Evolutionary conservation across 1,139 yeast species (phyloP).

Genomic region (Yamadazyma diddensiae): DNA sequence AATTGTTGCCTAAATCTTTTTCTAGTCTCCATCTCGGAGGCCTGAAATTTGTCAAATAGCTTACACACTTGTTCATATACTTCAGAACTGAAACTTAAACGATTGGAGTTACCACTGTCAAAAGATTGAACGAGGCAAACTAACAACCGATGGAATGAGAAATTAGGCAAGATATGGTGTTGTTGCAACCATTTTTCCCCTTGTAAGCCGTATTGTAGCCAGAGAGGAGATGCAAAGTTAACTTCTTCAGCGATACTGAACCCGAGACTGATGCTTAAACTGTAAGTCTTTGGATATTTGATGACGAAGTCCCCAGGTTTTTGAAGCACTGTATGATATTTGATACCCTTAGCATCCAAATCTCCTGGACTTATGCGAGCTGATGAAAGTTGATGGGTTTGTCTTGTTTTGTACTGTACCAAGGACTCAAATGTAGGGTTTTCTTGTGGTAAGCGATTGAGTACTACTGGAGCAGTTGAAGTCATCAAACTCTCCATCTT

Average conservation of each 20-base stretch:
- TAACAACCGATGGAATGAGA: slow-evolving; percentile 48
- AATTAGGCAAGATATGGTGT: slow-evolving; percentile 49
- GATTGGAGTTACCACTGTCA: slow-evolving; percentile 20
- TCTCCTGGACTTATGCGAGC: slow-evolving; percentile 46
- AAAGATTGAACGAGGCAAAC: slow-evolving; percentile 44
- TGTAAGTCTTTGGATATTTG: slow-evolving; percentile 54
- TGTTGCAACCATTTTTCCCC: slow-evolving; percentile 53
- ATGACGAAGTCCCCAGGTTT: slow-evolving; percentile 59
- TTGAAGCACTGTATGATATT: slow-evolving; percentile 46
- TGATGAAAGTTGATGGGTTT: not conserved
- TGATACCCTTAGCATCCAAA: slow-evolving; percentile 47
- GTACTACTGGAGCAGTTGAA: not conserved
- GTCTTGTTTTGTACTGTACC: not conserved
- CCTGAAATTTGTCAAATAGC: not conserved
- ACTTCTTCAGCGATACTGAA: slow-evolving; percentile 54
- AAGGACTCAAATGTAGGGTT: slow-evolving; percentile 1
- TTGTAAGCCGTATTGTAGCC: slow-evolving; percentile 50
- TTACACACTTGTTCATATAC: not conserved
- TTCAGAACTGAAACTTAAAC: slow-evolving; percentile 1
- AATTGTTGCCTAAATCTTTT: slow-evolving; percentile 26
- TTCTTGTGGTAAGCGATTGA: not conserved
- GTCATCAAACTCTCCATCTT: slow-evolving; percentile 46
- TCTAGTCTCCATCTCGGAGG: slow-evolving; percentile 21
- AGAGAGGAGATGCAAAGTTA: slow-evolving; percentile 54
- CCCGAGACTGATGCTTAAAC: slow-evolving; percentile 52